Percentiles rank a stretch among this genome's conserved stretches.
Conservation (phyloP, 2,329 filamentous ascomycete species). For the Hypoxylon sp. region DNA sequence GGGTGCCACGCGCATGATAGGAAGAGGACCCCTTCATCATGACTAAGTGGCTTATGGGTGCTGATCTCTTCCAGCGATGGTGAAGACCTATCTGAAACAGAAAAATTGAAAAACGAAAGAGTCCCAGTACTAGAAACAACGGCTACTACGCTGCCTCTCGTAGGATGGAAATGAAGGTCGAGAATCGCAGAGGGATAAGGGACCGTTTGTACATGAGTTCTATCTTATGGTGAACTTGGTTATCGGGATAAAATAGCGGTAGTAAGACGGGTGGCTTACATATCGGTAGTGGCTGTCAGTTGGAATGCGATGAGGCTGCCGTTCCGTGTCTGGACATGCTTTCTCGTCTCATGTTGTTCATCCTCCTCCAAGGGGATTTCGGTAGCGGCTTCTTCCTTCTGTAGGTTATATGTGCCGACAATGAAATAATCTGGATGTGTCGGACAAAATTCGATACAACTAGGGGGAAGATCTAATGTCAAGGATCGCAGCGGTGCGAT, state of each 20-base stretch:
- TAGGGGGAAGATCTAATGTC: conserved; percentile 75
- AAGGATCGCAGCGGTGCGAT: conserved; percentile 61
- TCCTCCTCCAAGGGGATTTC: conserved; percentile 35
- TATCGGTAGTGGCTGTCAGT: conserved; percentile 58
- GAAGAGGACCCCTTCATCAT: conserved; percentile 71
- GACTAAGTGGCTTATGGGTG: conserved; percentile 60
- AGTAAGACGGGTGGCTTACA: conserved; percentile 63
- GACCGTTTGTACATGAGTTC: conserved; percentile 68
- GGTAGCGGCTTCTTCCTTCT: conserved; percentile 57
- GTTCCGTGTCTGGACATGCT: conserved; percentile 71
- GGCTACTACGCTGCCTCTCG: conserved; percentile 67
- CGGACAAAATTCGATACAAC: conserved; percentile 81
- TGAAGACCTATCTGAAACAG: conserved; percentile 22
- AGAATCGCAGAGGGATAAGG: conserved; percentile 79
- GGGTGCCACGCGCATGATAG: conserved; percentile 82
- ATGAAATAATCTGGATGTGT: conserved; percentile 73
- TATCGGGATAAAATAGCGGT: conserved; percentile 22
- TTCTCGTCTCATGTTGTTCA: conserved; percentile 39
- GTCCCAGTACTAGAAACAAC: conserved; percentile 82
- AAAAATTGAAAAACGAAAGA: conserved; percentile 71
- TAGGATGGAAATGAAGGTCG: conserved; percentile 83
- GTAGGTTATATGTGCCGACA: conserved; percentile 85
- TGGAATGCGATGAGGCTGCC: conserved; percentile 79
- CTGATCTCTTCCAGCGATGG: conserved; percentile 52
- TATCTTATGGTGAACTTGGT: conserved; percentile 50